These are phyloP conservation scores for Diplodia mutila DNA, from an alignment of 2,329 filamentous ascomycete genomes.

Conservation along the genomic window DNA sequence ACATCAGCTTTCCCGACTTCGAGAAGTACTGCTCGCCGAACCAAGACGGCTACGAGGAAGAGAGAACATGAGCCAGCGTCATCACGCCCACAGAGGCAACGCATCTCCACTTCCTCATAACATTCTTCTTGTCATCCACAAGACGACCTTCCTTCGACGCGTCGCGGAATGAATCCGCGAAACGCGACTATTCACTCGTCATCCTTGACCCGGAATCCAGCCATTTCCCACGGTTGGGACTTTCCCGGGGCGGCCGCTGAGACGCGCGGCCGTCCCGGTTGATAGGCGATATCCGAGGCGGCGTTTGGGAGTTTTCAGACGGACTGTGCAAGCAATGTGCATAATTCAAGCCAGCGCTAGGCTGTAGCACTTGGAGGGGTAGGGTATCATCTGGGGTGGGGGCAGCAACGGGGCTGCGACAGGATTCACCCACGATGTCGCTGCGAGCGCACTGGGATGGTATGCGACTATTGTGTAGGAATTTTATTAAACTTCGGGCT, in stretches of 20 bases:
- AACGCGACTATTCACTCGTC: conserved; percentile 16
- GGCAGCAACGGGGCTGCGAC: conserved; percentile 3
- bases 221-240: conserved; percentile 11
- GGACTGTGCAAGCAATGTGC: conserved; percentile 20
- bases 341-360: conserved; percentile 15
- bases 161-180: conserved; percentile 4
- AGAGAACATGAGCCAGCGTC: conserved; percentile 1
- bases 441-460: conserved; percentile 4
- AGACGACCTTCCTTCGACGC: conserved; percentile 15
- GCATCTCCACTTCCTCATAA: background rate
- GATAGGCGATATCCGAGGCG: conserved; percentile 15
- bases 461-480: background rate
- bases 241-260: conserved; percentile 14
- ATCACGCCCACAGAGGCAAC: background rate
- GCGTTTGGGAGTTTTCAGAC: conserved; percentile 20
- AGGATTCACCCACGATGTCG: conserved; percentile 13
- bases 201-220: conserved; percentile 18
- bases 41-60: conserved; percentile 19
- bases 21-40: conserved; percentile 60
- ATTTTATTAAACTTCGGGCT: conserved; percentile 6
- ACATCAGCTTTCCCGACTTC: conserved; percentile 76
- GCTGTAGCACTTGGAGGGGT: conserved; percentile 12
- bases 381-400: conserved; percentile 7
- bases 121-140: background rate
- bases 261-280: conserved; percentile 4